Evolutionary conservation across 805 yeast genomes (phyloP).

Genomic region (Candida ortonii): DNA sequence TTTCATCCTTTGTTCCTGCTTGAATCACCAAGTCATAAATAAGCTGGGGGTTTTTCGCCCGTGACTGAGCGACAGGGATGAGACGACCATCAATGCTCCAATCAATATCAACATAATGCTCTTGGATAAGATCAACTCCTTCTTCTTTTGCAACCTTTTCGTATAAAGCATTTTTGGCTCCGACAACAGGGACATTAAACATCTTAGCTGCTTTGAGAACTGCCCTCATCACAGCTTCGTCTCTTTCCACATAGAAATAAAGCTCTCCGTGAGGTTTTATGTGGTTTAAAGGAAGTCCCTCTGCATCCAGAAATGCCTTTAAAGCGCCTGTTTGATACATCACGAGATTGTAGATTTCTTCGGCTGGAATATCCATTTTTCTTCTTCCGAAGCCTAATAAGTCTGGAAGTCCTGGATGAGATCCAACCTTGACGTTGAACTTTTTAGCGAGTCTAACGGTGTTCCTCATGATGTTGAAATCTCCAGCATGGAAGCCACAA

Average conservation of each 20-base stretch:
- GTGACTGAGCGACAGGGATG: constrained; percentile 29
- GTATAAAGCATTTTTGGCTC: constrained; percentile 35
- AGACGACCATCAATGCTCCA: constrained; percentile 33
- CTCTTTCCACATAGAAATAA: constrained; percentile 36
- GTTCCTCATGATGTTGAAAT: constrained; percentile 34
- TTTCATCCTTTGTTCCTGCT: constrained; percentile 29
- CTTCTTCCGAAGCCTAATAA: constrained; percentile 41
- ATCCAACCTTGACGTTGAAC: constrained; percentile 35
- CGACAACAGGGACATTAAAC: constrained; percentile 36
- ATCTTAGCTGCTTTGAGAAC: constrained; percentile 36
- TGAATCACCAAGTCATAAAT: constrained; percentile 28
- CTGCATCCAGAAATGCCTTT: constrained; percentile 36
- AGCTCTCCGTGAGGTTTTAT: constrained; percentile 40
- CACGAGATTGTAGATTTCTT: constrained; percentile 36
- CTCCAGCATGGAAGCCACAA: constrained; percentile 43
- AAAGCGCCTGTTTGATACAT: constrained; percentile 40
- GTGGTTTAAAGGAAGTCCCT: constrained; percentile 33
- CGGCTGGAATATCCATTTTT: constrained; percentile 34
- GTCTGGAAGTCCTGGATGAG: constrained; percentile 42
- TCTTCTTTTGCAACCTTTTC: constrained; percentile 29
- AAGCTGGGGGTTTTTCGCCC: constrained; percentile 32
- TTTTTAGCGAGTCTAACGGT: constrained; percentile 36
- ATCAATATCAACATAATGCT: constrained; percentile 36
- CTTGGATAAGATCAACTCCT: constrained; percentile 37
- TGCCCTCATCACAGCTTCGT: constrained; percentile 36